Base-by-base conservation (phyloP, 208 protist species). In the Naegleria fowleri region DNA sequence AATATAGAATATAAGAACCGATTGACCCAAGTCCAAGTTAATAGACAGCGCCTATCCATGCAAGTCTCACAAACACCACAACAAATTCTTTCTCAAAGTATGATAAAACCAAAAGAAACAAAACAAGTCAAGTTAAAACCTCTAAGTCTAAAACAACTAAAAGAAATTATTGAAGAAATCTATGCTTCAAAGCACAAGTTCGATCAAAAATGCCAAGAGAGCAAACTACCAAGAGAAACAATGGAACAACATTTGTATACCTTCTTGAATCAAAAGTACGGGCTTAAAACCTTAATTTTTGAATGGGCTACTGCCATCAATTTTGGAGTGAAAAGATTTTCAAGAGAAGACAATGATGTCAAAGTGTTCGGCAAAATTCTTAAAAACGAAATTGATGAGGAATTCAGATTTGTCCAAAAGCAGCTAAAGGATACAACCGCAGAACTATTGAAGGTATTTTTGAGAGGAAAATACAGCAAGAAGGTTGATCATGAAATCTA, bases 201-300 rank as follows among this genome's bases (percentile, higher is more conserved):
- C 91, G 96, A 98, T 88, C 91, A 92, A 16, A 97, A 96, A 88
- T 97, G 96, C 92, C 90, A 87, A 25, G 93, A 95, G 55, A 94
- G 89, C 79, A 87, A 95, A 75, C 92, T 97, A 19, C 96, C 96
- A 41, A 93, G 93, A 51, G 96, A 98, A 92, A 98, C 96, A 36
- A 96, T 98, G 96, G 95, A 98, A 93, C 95, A 98, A 92, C 96
- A 98, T 94, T 95, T 98, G 93, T 96, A 97, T 93, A 98, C 96
- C 13, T 97, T 95, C 91, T 93, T 98, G 22, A 97, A 96, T 91
- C 95, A 97, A 84, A 94, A 94, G 38, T 98, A 97, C 91, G 96
- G 96, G 0, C 92, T 98, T 59, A 94, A 95, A 67, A 93, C 94
- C 41, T 92, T 98, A 19, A 96, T 98, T 83, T 55, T 95, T 15